Evolutionary conservation across 2,329 filamentous ascomycete genomes (phyloP).

Genomic region (Calonectria leucothoes): DNA sequence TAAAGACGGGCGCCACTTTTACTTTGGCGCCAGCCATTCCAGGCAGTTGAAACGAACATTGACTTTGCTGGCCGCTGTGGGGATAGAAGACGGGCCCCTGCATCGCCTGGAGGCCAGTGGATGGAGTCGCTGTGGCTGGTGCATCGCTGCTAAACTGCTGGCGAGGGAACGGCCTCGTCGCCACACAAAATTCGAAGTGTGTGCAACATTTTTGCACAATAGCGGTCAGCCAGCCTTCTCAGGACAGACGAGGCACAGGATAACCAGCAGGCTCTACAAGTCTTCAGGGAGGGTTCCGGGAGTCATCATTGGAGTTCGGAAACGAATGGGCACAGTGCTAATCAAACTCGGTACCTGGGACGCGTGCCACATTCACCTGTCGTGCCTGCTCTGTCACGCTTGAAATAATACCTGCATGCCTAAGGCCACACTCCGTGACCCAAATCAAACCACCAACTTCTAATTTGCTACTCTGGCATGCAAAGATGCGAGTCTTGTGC

Average conservation of each 20-base stretch:
- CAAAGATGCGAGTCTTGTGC: conserved; percentile 64
- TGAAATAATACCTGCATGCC: neutral
- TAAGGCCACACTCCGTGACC: conserved; percentile 12
- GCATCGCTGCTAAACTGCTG: neutral
- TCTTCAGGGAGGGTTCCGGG: neutral
- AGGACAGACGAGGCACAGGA: neutral
- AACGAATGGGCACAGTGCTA: neutral
- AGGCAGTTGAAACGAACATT: neutral
- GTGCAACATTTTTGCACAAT: conserved; percentile 7
- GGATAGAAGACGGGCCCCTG: conserved; percentile 16
- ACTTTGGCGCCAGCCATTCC: neutral
- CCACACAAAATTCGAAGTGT: conserved; percentile 24
- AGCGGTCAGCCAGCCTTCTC: neutral
- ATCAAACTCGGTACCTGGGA: neutral
- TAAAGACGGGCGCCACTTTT: conserved; percentile 11
- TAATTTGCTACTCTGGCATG: neutral
- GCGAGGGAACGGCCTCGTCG: neutral
- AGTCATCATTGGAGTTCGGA: neutral
- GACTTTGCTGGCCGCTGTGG: conserved; percentile 18
- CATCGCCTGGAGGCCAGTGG: conserved; percentile 21
- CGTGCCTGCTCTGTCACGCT: neutral
- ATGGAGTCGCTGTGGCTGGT: conserved; percentile 42
- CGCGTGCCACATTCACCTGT: conserved; percentile 3
- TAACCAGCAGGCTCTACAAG: neutral
- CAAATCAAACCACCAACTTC: neutral